Percentiles rank a stretch among this genome's conserved stretches.
Evolutionary conservation across 1,284 basidiomycete genomes (phyloP).

Genomic region (Rhodotorula glutinis): DNA sequence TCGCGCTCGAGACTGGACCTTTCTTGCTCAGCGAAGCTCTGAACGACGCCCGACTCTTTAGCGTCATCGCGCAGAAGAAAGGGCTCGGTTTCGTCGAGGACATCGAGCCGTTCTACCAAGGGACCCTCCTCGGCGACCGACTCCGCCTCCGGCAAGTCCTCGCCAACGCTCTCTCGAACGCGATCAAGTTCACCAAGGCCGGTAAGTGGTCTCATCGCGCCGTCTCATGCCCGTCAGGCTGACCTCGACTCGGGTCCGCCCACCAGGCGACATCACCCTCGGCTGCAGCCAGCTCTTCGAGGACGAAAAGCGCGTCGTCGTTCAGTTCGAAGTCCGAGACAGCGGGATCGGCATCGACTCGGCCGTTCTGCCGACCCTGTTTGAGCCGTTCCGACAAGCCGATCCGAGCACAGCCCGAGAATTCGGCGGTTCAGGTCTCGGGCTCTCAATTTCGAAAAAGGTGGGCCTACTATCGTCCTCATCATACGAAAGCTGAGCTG

Average conservation of each 20-base stretch:
- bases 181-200: constrained; percentile 48
- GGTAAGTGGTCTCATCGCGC: constrained; percentile 17
- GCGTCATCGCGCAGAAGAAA: constrained; percentile 47
- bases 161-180: constrained; percentile 42
- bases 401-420: constrained; percentile 34
- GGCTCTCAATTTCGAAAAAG: constrained; percentile 30
- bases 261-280: constrained; percentile 42
- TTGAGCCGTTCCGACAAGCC: constrained; percentile 47
- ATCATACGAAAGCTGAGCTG: neutral
- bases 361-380: constrained; percentile 45
- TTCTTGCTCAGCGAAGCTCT: constrained; percentile 46
- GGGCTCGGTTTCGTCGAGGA: constrained; percentile 46
- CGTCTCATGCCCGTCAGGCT: neutral
- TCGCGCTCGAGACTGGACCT: constrained; percentile 46
- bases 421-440: constrained; percentile 40
- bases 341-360: constrained; percentile 48
- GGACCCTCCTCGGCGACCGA: constrained; percentile 39
- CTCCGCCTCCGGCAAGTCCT: constrained; percentile 41
- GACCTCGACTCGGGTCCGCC: neutral
- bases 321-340: constrained; percentile 46
- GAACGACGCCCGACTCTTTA: constrained; percentile 47
- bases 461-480: neutral
- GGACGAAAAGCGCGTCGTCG: constrained; percentile 39
- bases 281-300: constrained; percentile 43
- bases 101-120: constrained; percentile 20